Evolutionary conservation across 495 filamentous ascomycete genomes (phyloP).

Genomic region (Penicillium soppii): DNA sequence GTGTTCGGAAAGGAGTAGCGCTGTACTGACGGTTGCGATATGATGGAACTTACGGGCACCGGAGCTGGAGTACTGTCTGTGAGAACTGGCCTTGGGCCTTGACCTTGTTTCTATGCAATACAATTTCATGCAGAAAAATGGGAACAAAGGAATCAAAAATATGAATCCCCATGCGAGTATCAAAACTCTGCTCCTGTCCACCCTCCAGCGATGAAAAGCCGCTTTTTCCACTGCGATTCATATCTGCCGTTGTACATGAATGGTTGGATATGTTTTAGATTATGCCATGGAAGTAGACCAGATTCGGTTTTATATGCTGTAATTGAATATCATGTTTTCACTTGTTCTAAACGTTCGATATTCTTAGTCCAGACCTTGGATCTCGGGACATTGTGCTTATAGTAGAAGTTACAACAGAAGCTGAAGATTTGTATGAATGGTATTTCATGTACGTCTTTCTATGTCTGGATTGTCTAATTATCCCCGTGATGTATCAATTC

Average conservation of each 20-base stretch:
- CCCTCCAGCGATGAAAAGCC: not conserved
- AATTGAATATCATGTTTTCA: not conserved
- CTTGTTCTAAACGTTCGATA: not conserved
- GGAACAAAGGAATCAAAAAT: constrained; percentile 30
- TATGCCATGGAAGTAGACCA: constrained; percentile 1
- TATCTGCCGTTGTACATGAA: not conserved
- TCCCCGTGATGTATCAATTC: not conserved
- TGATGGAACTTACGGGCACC: constrained; percentile 29
- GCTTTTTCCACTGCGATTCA: not conserved
- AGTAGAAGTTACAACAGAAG: no score
- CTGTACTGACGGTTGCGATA: constrained; percentile 31
- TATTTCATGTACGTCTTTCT: not conserved
- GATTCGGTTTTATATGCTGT: not conserved
- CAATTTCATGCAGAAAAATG: constrained; percentile 27
- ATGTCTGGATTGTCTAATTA: not conserved
- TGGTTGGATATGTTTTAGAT: not conserved
- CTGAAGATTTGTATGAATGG: not conserved
- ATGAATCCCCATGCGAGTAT: constrained; percentile 17
- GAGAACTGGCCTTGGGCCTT: constrained; percentile 25
- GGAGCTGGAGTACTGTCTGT: constrained; percentile 25
- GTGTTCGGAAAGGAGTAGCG: constrained; percentile 13
- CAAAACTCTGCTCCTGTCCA: constrained; percentile 2
- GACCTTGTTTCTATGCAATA: constrained; percentile 35
- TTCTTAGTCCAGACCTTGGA: not conserved
- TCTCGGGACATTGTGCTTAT: no score